Evolutionary conservation across 1,139 yeast genomes (phyloP), one percentile per base, ranked within the genome.

Genomic region (Schizosaccharomyces versatilis): DNA sequence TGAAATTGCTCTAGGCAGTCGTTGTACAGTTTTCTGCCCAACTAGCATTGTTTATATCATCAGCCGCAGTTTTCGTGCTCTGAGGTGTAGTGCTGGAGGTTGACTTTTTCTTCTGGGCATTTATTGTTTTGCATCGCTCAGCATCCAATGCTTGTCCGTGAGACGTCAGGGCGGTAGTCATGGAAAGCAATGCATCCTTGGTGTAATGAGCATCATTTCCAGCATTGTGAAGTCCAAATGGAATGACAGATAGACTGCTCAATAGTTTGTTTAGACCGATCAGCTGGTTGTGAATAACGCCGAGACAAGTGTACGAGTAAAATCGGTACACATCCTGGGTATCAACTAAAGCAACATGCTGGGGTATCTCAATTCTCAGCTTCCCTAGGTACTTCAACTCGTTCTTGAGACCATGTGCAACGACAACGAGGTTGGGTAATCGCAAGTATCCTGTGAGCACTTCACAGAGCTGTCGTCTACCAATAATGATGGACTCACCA

Each of bases 141-240:
- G 32, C 32, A 24, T 24, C 32, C 32, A 24, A 24, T 24, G 32
- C 32, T 24, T 24, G 32, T 24, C 5, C 32, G 5, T 24, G 32
- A 24, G 7, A 9, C n/a, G 19, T 32, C 8, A 44, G 19, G 5
- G 36, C 38, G 9, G 36, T 32, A n/a, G 47, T 32, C 59, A 78
- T 63, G 54, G 71, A 70, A 64, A 78, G 60, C 32, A 78, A 72
- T 32, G 76, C 67, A 39, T 76, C 59, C 42, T 80, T 64, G 0
- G 88, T 80, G 61, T 74, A 81, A 62, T 79, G 78, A 2, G 86
- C 77, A 64, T 81, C 90, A 62, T 81, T 81, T 14, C 81, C 84
- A 1, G 84, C 88, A 62, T 81, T 81, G 62, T 81, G 88, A 44
- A 80, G 65, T 59, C 70, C 75, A 1, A 54, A 49, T 6, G 55